Conservation (phyloP, 2,329 filamentous ascomycete genomes). For the Tolypocladium pustulatum region DNA sequence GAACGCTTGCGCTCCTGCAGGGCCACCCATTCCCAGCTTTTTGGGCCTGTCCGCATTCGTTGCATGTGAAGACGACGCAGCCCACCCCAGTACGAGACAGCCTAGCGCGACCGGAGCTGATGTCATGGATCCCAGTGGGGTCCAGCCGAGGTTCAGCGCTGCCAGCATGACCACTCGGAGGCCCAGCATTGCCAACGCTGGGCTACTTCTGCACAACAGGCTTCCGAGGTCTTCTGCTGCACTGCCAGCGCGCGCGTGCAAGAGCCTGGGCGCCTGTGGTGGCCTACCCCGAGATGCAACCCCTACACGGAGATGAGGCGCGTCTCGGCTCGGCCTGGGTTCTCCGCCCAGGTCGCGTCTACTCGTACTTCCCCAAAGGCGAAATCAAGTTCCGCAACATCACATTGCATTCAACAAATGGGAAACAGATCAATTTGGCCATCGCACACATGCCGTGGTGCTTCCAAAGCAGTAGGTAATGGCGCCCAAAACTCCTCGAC, state of each 20-base stretch:
- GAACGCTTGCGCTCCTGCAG: not conserved
- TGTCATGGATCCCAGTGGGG: not conserved
- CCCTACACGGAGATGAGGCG: not conserved
- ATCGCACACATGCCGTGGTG: not conserved
- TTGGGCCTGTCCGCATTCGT: not conserved
- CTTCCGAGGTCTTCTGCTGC: not conserved
- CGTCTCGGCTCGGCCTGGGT: not conserved
- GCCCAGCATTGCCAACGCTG: constrained; percentile 3
- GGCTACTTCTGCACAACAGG: no score
- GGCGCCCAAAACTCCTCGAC: not conserved
- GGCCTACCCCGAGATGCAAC: not conserved
- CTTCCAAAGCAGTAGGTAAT: not conserved
- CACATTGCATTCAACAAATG: not conserved
- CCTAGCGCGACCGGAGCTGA: not conserved
- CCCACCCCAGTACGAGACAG: not conserved
- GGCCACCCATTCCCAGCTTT: not conserved
- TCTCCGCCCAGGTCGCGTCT: not conserved
- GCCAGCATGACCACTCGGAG: constrained; percentile 3
- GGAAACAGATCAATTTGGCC: not conserved
- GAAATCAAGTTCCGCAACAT: not conserved
- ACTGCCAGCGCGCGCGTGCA: not conserved
- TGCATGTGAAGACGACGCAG: not conserved
- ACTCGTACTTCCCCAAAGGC: no score
- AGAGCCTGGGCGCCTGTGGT: not conserved
- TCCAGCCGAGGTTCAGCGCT: not conserved